Base-by-base conservation (phyloP, 768 basidiomycete genomes). In the Hydnomerulius pinastri region DNA sequence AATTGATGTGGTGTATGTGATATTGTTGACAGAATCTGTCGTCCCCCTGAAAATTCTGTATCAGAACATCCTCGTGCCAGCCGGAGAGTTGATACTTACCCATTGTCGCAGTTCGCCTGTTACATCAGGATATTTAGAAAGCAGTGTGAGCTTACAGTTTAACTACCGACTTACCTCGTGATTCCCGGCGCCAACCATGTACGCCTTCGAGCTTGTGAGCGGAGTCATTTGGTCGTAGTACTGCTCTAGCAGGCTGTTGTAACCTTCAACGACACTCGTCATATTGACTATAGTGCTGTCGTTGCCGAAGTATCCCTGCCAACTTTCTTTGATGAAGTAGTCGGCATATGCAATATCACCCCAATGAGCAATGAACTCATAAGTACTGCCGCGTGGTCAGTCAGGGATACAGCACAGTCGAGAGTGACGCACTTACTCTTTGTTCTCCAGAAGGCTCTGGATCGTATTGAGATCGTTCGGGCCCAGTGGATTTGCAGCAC, bases 271-370 rank as follows among this genome's bases (percentile, higher is more conserved):
- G 10, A 61, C 49, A 32, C 62, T 61, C 9, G 64, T 66, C 53
- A 46, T 42, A 25, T 65, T 65, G 0, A 57, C 59, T 30, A 65
- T 55, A 2, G 64, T 54, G 37, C 57, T 66, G 28, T 61, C 12
- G 18, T 59, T 66, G 4, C 64, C 64, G 36, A 65, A 65, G 48
- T 65, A 66, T 23, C 64, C 64, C 39, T 65, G 10, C 64, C 64
- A 65, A n/a, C 64, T 65, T 33, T 65, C 64, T 12, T 54, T 57
- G 37, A 65, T 61, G 17, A 65, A 64, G 49, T 66, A 66, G 45
- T 66, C 64, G 5, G 64, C 33, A 23, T 64, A 65, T 8, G 64
- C 61, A 8, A 66, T 53, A 40, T 57, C 64, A 4, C 64, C 64
- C 9, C 41, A 56, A 23, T 65, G 64, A 42, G 59, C 64, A 5